A percentile compares a stretch with the other conserved stretches of the same genome.
Conservation (phyloP, 2,329 filamentous ascomycete genomes). For the Cordyceps farinosa region DNA sequence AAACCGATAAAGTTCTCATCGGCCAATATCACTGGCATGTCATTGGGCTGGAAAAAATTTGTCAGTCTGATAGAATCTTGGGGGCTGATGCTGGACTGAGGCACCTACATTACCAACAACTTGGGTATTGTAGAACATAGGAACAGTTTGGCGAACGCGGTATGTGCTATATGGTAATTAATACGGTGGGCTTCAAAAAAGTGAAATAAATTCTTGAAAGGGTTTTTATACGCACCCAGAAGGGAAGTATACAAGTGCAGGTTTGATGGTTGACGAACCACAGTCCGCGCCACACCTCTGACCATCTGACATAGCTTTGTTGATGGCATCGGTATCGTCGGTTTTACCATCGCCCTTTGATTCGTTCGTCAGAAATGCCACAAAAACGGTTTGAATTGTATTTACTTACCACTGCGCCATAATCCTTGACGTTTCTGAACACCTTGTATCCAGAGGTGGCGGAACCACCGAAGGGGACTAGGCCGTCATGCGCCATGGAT, state of each 20-base stretch:
- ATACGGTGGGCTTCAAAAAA: neutral
- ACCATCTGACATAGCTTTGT: conserved; percentile 21
- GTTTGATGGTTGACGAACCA: conserved; percentile 18
- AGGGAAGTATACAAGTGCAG: conserved; percentile 25
- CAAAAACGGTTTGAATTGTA: neutral
- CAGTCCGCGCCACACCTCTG: conserved; percentile 21
- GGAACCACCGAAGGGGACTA: conserved; percentile 14
- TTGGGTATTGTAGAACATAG: conserved; percentile 19
- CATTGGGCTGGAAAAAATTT: conserved; percentile 37
- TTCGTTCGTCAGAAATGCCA: neutral
- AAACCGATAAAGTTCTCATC: conserved; percentile 48
- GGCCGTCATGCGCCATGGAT: neutral
- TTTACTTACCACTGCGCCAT: conserved; percentile 7
- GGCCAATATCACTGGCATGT: conserved; percentile 51
- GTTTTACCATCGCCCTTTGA: conserved; percentile 42
- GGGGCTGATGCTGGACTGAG: neutral
- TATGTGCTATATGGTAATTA: conserved; percentile 13
- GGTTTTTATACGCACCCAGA: conserved; percentile 8
- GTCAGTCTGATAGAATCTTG: neutral
- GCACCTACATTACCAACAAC: conserved; percentile 6
- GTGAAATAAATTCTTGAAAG: neutral
- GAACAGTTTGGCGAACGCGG: conserved; percentile 20
- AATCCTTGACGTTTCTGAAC: conserved; percentile 15
- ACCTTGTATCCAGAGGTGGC: conserved; percentile 9
- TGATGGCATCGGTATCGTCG: conserved; percentile 24